These are phyloP conservation scores for Madurella mycetomatis DNA, from an alignment of 2,329 filamentous ascomycete genomes.

Conservation along the genomic window DNA sequence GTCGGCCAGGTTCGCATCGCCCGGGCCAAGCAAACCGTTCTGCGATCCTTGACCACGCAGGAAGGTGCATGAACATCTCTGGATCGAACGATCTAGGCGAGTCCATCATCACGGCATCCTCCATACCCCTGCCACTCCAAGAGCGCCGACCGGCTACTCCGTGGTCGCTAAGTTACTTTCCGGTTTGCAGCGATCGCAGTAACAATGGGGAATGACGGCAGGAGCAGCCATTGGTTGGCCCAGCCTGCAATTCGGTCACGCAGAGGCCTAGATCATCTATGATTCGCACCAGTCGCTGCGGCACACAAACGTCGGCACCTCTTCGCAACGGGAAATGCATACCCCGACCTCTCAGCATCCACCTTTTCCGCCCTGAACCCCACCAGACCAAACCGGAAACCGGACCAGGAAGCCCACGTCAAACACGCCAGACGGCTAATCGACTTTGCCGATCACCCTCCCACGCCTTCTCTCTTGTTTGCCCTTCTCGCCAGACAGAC, in stretches of 20 bases:
- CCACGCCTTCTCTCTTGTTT: neutral
- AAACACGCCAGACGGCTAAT: neutral
- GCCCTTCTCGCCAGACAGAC: neutral
- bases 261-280: neutral
- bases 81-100: slow-evolving; percentile 14
- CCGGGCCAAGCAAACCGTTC: slow-evolving; percentile 6
- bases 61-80: slow-evolving; percentile 8
- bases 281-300: neutral
- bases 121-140: neutral
- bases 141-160: no score
- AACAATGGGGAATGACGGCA: neutral
- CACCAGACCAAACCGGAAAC: neutral
- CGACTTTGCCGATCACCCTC: slow-evolving; percentile 6
- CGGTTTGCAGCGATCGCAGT: neutral
- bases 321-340: no score
- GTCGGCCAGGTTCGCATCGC: slow-evolving; percentile 5
- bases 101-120: slow-evolving; percentile 12
- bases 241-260: neutral
- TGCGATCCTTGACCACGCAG: slow-evolving; percentile 14
- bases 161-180: neutral
- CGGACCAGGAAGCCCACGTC: slow-evolving; percentile 1
- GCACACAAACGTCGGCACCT: no score
- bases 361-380: neutral
- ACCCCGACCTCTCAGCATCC: neutral
- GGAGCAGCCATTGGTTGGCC: slow-evolving; percentile 2